Base-by-base conservation (phyloP, 2,329 filamentous ascomycete species). In the Claviceps pusilla region DNA sequence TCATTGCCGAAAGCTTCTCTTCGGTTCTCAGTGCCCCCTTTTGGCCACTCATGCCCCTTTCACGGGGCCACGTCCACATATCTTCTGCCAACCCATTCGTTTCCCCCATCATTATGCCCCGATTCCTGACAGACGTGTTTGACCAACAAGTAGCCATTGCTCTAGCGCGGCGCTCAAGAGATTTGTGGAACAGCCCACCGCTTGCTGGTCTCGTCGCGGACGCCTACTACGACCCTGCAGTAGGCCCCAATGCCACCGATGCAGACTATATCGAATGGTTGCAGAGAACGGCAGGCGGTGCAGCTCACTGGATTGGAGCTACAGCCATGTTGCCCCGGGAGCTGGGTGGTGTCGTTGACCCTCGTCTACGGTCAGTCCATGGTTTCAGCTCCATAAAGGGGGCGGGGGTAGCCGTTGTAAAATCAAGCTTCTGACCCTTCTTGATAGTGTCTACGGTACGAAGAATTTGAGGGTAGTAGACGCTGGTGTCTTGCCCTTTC, bases 291-390 rank as follows among this genome's bases (percentile, higher is more conserved):
- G 54, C 31, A 10, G 16, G 16, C n/a, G 58, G 57, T 3, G 59
- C 62, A 6, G 59, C 57, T 19, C 62, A 63, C 50, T 63, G 62
- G 62, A 48, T 62, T 10, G 60, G 60, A n/a, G 48, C 58, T 16
- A 63, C 60, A 3, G 58, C 61, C 10, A 62, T 61, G 60, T 53
- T 63, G 47, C 60, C 60, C 7, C 56, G 57, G 33, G 47, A 59
- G 1, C 43, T 62, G 11, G 61, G 60, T 1, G 61, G 59, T 10
- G 61, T 62, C 24, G 59, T 61, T 14, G 59, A 61, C 50, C 33
- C 56, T 14, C 46, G 56, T 4, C 42, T 61, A 19, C 58, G 56
- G 59, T 59, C 39, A 45, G 58, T 50, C 3, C 7, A 14, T 3
- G 19, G 19, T 29, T 45, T 28, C 19, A 28, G 19, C 7, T 43